Percentiles rank a stretch among this genome's conserved stretches.
phyloP scores from a whole-genome alignment of 208 protist species.

The Angomonas deanei region DNA sequence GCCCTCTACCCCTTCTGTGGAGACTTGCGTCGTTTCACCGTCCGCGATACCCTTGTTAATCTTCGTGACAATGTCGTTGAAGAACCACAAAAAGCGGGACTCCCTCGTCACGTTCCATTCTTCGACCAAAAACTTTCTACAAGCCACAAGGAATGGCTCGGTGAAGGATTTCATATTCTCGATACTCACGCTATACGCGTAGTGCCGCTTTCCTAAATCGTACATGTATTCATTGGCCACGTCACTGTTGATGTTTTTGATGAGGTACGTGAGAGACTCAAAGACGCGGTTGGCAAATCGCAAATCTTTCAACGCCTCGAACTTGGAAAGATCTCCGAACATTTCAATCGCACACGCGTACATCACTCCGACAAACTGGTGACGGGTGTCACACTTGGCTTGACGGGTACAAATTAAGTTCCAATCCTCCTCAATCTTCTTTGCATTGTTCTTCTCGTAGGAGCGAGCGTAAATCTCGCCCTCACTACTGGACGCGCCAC shows the following conservation, averaged over 20 bases:
- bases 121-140: conserved; percentile 54
- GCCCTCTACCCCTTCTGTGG: conserved; percentile 25
- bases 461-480: conserved; percentile 44
- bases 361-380: conserved; percentile 64
- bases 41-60: conserved; percentile 39
- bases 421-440: conserved; percentile 56
- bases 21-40: conserved; percentile 31
- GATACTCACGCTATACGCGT: conserved; percentile 41
- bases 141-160: conserved; percentile 67
- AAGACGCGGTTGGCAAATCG: conserved; percentile 40
- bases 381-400: conserved; percentile 23
- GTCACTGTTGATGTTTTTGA: conserved; percentile 29
- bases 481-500: conserved; percentile 40
- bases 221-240: conserved; percentile 37
- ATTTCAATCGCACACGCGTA: conserved; percentile 68
- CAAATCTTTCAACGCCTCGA: conserved; percentile 50
- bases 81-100: conserved; percentile 49
- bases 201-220: conserved; percentile 48
- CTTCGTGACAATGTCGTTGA: conserved; percentile 36
- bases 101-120: conserved; percentile 71
- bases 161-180: conserved; percentile 40
- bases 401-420: conserved; percentile 46
- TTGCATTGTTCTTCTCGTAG: conserved; percentile 33
- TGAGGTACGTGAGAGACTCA: conserved; percentile 35
- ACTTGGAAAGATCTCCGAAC: conserved; percentile 47